Conservation (phyloP, 495 filamentous ascomycete species). For the Penicillium malachiteum region DNA sequence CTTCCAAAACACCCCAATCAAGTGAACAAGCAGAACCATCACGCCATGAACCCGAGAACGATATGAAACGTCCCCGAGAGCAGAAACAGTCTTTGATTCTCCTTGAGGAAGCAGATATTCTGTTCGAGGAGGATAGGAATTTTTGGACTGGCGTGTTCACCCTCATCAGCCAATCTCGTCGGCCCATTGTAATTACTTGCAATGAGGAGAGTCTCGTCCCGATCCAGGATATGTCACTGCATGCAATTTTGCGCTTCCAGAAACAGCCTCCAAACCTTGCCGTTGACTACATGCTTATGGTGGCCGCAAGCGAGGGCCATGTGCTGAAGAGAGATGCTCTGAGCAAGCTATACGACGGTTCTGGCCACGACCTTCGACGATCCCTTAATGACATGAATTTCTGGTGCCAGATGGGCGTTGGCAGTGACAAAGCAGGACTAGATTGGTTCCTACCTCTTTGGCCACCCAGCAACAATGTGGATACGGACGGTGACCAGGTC, state of each 20-base stretch:
- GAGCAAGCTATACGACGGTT: constrained; percentile 64
- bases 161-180: constrained; percentile 77
- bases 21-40: constrained; percentile 10
- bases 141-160: constrained; percentile 84
- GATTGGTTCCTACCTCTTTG: constrained; percentile 83
- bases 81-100: constrained; percentile 96
- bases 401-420: constrained; percentile 95
- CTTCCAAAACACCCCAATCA: constrained; percentile 31
- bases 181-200: constrained; percentile 93
- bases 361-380: constrained; percentile 70
- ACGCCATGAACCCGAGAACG: constrained; percentile 13
- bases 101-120: constrained; percentile 88
- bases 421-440: constrained; percentile 81
- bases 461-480: constrained; percentile 66
- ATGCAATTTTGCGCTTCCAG: constrained; percentile 83
- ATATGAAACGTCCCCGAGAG: constrained; percentile 46
- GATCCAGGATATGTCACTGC: constrained; percentile 63
- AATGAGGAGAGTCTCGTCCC: constrained; percentile 82
- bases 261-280: constrained; percentile 66
- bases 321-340: constrained; percentile 67
- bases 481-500: constrained; percentile 60
- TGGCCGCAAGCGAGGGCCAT: constrained; percentile 92
- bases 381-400: constrained; percentile 87
- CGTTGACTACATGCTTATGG: constrained; percentile 74
- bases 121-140: constrained; percentile 91